Evolutionary conservation across 2,329 filamentous ascomycete genomes (phyloP).

Genomic region (Neodidymelliopsis sp.): DNA sequence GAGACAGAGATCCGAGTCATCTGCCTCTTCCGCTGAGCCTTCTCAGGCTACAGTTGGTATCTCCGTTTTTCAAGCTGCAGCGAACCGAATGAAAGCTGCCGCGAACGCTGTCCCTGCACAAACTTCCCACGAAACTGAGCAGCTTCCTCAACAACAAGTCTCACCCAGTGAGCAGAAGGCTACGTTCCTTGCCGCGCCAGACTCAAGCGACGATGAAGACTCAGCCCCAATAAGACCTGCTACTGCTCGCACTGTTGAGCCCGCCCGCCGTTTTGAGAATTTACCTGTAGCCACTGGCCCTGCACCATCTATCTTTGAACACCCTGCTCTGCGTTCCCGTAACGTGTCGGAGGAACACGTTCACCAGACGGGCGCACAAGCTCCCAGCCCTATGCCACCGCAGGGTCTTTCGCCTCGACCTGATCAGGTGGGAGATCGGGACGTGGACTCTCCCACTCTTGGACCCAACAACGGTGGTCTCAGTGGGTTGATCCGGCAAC

Average conservation of each 20-base stretch:
- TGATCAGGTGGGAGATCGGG: slow-evolving; percentile 31
- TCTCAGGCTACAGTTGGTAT: slow-evolving; percentile 48
- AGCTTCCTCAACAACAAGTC: slow-evolving; percentile 13
- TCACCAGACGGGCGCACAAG: slow-evolving; percentile 17
- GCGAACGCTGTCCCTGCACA: slow-evolving; percentile 27
- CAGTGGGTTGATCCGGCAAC: slow-evolving; percentile 82
- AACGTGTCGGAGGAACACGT: slow-evolving; percentile 32
- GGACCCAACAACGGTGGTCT: slow-evolving; percentile 71
- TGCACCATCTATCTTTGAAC: slow-evolving; percentile 46
- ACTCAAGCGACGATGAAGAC: slow-evolving; percentile 45
- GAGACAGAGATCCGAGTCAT: slow-evolving; percentile 37
- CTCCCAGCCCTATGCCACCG: slow-evolving; percentile 6
- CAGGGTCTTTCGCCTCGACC: slow-evolving; percentile 15
- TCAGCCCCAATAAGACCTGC: slow-evolving; percentile 22
- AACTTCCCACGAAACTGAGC: slow-evolving; percentile 11
- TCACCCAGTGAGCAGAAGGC: slow-evolving; percentile 26
- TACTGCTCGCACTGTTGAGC: slow-evolving; percentile 27
- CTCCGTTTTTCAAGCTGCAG: slow-evolving; percentile 57
- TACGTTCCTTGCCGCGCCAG: slow-evolving; percentile 43
- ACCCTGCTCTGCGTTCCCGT: slow-evolving; percentile 47
- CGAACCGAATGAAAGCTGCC: slow-evolving; percentile 52
- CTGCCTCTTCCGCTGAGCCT: slow-evolving; percentile 34
- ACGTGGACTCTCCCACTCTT: slow-evolving; percentile 80
- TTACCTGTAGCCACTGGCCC: slow-evolving; percentile 43
- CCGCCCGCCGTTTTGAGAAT: slow-evolving; percentile 42